Evolutionary conservation across 163 green algal genomes (phyloP).

Genomic region (Chlamydomonas reinhardtii): DNA sequence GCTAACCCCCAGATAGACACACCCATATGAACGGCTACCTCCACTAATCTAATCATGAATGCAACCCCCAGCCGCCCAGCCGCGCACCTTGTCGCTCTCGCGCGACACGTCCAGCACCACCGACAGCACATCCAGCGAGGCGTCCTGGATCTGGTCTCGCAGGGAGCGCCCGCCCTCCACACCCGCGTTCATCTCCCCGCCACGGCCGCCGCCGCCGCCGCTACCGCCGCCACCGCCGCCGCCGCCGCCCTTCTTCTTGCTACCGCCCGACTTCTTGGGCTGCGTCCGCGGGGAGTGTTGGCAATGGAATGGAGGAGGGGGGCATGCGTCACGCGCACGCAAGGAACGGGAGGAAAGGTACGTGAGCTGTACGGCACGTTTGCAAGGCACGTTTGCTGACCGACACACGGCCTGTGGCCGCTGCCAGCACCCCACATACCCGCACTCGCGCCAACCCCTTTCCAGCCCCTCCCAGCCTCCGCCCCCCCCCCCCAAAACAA

Average conservation of each 20-base stretch:
- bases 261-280: background rate
- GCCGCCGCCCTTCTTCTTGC: slow-evolving; percentile 9
- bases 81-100: slow-evolving; percentile 11
- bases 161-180: background rate
- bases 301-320: too few relatives aligned
- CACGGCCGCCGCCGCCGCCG: background rate
- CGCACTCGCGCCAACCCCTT: too few relatives aligned
- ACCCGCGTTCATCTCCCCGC: too few relatives aligned
- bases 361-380: too few relatives aligned
- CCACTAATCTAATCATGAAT: too few relatives aligned
- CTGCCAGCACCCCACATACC: too few relatives aligned
- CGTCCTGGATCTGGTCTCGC: slow-evolving; percentile 29
- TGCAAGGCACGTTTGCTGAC: too few relatives aligned
- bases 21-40: too few relatives aligned
- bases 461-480: background rate
- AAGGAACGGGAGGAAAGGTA: background rate
- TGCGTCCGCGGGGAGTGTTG: background rate
- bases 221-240: background rate
- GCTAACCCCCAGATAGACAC: too few relatives aligned
- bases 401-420: too few relatives aligned
- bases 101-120: slow-evolving; percentile 5
- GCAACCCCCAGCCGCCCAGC: background rate
- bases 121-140: slow-evolving; percentile 4
- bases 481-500: too few relatives aligned
- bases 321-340: too few relatives aligned